Conservation (phyloP, 768 basidiomycete species). For the Lactarius sanguifluus region DNA sequence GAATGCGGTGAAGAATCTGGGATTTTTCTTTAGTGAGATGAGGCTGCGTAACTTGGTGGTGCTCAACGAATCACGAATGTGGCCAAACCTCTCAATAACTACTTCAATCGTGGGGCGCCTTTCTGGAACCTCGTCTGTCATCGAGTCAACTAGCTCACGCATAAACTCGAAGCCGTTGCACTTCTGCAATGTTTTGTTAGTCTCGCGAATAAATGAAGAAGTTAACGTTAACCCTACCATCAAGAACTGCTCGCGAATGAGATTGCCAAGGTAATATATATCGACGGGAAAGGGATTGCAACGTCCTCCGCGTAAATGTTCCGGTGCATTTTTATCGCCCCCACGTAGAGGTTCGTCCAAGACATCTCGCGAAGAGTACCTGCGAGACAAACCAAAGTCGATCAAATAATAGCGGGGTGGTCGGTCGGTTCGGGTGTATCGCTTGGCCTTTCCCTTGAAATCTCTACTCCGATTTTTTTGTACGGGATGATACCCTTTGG, state of each 20-base stretch:
- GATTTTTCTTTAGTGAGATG: slow-evolving; percentile 14
- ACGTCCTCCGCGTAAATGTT: slow-evolving; percentile 19
- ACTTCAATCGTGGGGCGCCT: slow-evolving; percentile 36
- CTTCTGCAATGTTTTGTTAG: slow-evolving; percentile 20
- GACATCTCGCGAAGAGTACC: slow-evolving; percentile 18
- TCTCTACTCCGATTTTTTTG: slow-evolving; percentile 7
- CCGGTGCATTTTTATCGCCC: slow-evolving; percentile 34
- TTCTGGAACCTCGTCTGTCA: slow-evolving; percentile 38
- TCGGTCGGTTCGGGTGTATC: slow-evolving; percentile 31
- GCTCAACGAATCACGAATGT: slow-evolving; percentile 14
- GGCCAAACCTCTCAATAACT: slow-evolving; percentile 12
- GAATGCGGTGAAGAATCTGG: slow-evolving; percentile 4
- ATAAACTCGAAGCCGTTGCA: slow-evolving; percentile 27
- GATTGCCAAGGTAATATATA: slow-evolving; percentile 33
- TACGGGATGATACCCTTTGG: slow-evolving; percentile 12
- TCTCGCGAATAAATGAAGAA: neutral
- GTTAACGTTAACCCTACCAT: neutral
- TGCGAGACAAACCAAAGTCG: slow-evolving; percentile 35
- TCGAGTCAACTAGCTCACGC: slow-evolving; percentile 32
- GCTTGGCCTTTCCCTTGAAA: slow-evolving; percentile 21
- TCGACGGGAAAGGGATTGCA: slow-evolving; percentile 33
- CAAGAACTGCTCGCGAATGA: slow-evolving; percentile 28
- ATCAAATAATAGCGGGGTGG: slow-evolving; percentile 35
- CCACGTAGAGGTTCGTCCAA: slow-evolving; percentile 28
- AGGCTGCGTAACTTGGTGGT: slow-evolving; percentile 12